phyloP scores from a whole-genome alignment of 306 rosid species.

The Corylus americana region DNA sequence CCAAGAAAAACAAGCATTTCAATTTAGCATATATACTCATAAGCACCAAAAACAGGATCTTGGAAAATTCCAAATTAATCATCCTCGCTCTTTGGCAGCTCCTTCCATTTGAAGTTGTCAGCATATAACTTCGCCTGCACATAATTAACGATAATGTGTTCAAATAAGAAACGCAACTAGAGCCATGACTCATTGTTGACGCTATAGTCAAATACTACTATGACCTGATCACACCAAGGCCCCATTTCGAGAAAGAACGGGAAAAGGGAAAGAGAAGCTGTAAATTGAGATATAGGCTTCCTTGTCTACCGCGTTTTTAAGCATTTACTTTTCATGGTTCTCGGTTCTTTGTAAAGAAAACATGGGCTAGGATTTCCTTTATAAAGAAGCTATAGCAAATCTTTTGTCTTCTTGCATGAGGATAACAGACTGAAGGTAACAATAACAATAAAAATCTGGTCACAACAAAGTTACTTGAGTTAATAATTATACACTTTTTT shows the following conservation, averaged over 20 bases:
- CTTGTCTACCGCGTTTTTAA: background rate
- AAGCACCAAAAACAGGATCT: background rate
- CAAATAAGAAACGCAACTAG: background rate
- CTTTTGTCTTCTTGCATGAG: background rate
- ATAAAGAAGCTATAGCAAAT: too few species aligned
- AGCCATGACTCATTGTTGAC: background rate
- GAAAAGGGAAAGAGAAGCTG: background rate
- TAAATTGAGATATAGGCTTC: background rate
- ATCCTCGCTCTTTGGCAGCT: conserved; percentile 20
- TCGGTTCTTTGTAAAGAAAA: background rate
- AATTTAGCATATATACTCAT: background rate
- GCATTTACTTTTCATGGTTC: background rate
- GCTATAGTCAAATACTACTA: too few species aligned
- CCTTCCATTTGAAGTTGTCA: conserved; percentile 47
- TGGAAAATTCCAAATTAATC: background rate
- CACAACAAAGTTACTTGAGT: background rate
- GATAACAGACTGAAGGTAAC: too few species aligned
- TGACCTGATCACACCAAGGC: background rate
- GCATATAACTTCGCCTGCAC: conserved; percentile 35
- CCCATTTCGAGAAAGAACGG: background rate
- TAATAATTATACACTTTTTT: background rate
- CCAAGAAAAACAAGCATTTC: background rate
- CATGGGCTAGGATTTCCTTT: background rate
- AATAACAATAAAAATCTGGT: background rate
- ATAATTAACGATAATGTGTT: background rate